These are phyloP conservation scores for Halenospora varia DNA, from an alignment of 495 filamentous ascomycete species.

Conservation along the genomic window DNA sequence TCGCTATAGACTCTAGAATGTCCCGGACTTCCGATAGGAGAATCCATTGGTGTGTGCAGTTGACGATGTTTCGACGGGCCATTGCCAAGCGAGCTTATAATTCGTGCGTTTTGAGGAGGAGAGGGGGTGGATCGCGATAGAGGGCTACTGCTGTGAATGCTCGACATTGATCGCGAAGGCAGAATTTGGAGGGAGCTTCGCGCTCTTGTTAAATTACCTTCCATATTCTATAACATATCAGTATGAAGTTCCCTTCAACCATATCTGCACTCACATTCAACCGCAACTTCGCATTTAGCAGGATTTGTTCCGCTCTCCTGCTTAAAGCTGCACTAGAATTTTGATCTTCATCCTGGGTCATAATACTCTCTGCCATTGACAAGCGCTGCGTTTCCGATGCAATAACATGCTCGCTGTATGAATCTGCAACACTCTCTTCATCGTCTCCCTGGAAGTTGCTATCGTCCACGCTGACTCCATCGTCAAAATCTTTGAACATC, in stretches of 20 bases:
- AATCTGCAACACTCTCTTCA: constrained; percentile 52
- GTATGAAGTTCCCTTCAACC: background rate
- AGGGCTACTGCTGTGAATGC: constrained; percentile 28
- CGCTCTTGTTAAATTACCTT: constrained; percentile 79
- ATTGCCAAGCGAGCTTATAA: constrained; percentile 16
- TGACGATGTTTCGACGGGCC: constrained; percentile 35
- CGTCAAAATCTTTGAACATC: constrained; percentile 52
- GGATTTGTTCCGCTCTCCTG: constrained; percentile 77
- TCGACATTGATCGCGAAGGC: constrained; percentile 52
- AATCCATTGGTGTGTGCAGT: constrained; percentile 23
- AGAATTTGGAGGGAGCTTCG: constrained; percentile 65
- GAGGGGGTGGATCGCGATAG: constrained; percentile 26
- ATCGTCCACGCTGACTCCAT: constrained; percentile 50
- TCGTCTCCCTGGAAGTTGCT: constrained; percentile 56
- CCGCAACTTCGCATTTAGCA: constrained; percentile 85
- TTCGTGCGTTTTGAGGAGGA: constrained; percentile 17
- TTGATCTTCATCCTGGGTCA: constrained; percentile 33
- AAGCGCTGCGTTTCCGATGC: constrained; percentile 18
- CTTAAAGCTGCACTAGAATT: constrained; percentile 72
- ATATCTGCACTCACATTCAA: constrained; percentile 61
- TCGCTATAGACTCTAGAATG: constrained; percentile 56
- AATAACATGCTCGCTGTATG: constrained; percentile 21
- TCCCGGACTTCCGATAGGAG: constrained; percentile 34
- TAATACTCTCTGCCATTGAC: constrained; percentile 9
- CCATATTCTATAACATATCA: constrained; percentile 66